Evolutionary conservation across 2,329 filamentous ascomycete genomes (phyloP), one percentile per base, ranked within the genome.

Genomic region (Aureobasidium musti): DNA sequence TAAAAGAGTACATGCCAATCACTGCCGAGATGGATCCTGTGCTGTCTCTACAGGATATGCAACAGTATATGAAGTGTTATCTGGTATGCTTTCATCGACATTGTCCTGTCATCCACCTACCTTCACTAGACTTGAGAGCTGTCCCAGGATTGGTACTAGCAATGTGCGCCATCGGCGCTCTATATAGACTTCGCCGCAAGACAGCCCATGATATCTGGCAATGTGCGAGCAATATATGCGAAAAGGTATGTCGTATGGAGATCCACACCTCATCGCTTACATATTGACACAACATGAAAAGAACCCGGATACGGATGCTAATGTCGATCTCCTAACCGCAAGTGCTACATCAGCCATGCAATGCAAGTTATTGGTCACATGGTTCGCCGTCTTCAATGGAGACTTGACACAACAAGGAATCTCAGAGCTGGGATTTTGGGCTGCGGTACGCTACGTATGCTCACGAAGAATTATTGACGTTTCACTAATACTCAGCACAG

Each of bases 91-190:
- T 77, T 70, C 75, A 77, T 63, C 71, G 71, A 17, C 75, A 76
- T 57, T 68, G 76, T 28, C 75, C 76, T 0, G 73, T 78, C 26
- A 70, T 78, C 23, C 76, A 78, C 64, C 67, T 77, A 6, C 72
- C 74, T 11, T 74, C 76, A 0, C 69, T 77, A 52, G 69, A 74
- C 30, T 61, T 75, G 17, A 68, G 67, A 19, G 67, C 64, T 6
- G 71, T 70, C 7, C 74, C 75, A 19, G 72, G 73, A 2, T 66
- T 78, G 11, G 60, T 76, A 7, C 69, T 78, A 6, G 73, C 75
- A 2, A 77, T 78, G 50, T 77, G 75, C 54, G 74, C 75, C 19
- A 75, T 78, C 63, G 77, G 77, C 1, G 76, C 77, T 5, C 68
- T 75, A 2, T 77, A 76, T 64, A 72, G 72, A 60, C 68, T 77